Evolutionary conservation across 148 eudicot genomes (phyloP), one percentile per base, ranked within the genome.

Genomic region (Tetragonia tetragonoides): DNA sequence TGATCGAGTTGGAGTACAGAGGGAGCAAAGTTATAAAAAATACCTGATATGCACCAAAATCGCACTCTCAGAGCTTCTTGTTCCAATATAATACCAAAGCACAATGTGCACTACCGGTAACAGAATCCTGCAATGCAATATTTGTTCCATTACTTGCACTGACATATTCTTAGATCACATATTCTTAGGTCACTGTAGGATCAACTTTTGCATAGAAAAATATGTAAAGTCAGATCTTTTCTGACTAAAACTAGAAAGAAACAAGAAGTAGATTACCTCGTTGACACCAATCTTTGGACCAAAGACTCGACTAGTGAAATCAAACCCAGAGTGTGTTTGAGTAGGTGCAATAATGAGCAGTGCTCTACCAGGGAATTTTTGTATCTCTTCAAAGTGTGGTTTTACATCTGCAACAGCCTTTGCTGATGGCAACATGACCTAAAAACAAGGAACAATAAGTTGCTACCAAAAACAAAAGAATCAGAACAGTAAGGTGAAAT

Each of bases 21-120:
- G 42, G 15, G 15, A 37, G 9, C 14, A 42, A 20, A 61, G 28
- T 3, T 73, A 28, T 57, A 34, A 61, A 67, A 23, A 17, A 40
- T 85, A 93, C 98, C 81, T 83, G 86, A 79, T 86, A 88, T 54
- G 96, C 94, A 39, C 81, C 75, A 57, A 91, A 82, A 75, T 91
- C 91, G 10, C 54, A 65, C 87, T 91, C 91, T 51, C 87, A 90
- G 62, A 87, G 87, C 87, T 83, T 91, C 78, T 88, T 85, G 66
- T 84, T 77, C 96, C 96, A 93, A 75, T 93, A 93, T 24, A 78
- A 56, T 51, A 84, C 94, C 44, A 93, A 82, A 74, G 98, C 92
- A 80, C 98, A 93, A 82, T 93, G 96, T 17, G 89, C 94, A 69
- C 88, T 91, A 62, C 98, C 96, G 66, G 87, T 80, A 57, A 90